A percentile compares a stretch with the other conserved stretches of the same genome.
Conservation (phyloP, 257 asterid genomes). For the Solanum dulcamara region DNA sequence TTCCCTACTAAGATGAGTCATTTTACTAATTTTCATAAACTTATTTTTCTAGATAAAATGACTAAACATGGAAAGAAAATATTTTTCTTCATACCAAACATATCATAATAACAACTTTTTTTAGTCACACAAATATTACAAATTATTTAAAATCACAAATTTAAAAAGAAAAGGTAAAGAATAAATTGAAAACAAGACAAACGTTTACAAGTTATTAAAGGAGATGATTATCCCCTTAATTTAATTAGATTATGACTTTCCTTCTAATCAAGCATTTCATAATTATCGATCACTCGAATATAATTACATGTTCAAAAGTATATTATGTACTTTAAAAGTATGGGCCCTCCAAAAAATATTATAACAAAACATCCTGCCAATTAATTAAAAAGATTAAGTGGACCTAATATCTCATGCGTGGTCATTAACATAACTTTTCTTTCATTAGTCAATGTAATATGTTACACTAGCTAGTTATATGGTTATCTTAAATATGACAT, state of each 20-base stretch:
- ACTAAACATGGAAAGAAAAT: background rate
- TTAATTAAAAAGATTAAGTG: background rate
- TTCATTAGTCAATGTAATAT: background rate
- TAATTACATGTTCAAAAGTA: background rate
- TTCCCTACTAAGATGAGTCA: background rate
- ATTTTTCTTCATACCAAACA: background rate
- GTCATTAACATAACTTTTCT: background rate
- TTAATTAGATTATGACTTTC: background rate
- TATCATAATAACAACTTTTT: background rate
- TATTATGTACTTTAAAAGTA: background rate
- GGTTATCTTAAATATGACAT: background rate
- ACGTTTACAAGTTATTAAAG: background rate
- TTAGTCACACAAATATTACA: background rate
- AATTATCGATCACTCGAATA: background rate
- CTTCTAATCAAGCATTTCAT: background rate
- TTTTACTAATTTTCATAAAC: background rate
- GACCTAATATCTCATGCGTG: background rate
- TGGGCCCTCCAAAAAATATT: background rate
- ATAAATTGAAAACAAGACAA: background rate
- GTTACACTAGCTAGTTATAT: no score
- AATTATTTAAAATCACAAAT: background rate
- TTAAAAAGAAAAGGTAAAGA: background rate
- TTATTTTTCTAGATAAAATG: background rate
- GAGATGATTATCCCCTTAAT: background rate
- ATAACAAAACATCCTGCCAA: background rate